A percentile compares a stretch with the other conserved stretches of the same genome.
Evolutionary conservation across 805 yeast species (phyloP).

Genomic region (Ogataea salicorniae): DNA sequence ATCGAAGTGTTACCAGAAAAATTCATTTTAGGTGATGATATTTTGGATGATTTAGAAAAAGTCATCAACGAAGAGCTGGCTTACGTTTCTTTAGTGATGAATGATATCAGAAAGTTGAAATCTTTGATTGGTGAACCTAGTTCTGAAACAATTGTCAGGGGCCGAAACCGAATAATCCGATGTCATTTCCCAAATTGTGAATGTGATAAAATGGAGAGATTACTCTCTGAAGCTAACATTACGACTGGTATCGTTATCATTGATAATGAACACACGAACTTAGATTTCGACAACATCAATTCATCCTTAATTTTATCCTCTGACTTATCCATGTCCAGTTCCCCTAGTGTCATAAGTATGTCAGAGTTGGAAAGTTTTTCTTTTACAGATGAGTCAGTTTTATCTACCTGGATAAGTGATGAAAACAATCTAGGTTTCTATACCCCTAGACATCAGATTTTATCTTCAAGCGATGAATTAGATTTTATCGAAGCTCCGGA

Average conservation of each 20-base stretch:
- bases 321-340: no score
- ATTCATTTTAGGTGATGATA: conserved; percentile 40
- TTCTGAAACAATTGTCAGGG: conserved; percentile 42
- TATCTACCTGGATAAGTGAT: no score
- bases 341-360: no score
- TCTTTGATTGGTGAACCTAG: conserved; percentile 36
- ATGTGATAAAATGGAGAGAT: conserved; percentile 45
- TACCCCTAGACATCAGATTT: no score
- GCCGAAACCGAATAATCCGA: conserved; percentile 33
- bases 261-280: background rate
- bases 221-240: conserved; percentile 57
- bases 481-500: no score
- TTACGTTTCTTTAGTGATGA: conserved; percentile 14
- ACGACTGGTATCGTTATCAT: conserved; percentile 46
- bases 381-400: no score
- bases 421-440: no score
- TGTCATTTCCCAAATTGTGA: conserved; percentile 73
- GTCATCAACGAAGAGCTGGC: conserved; percentile 19
- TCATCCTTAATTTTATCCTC: no score
- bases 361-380: no score
- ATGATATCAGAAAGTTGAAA: conserved; percentile 19
- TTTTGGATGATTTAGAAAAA: conserved; percentile 34
- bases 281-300: no score
- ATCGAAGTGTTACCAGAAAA: conserved; percentile 23
- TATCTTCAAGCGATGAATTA: no score